Conservation (phyloP, 2,329 filamentous ascomycete genomes). For the Trichoderma guizhouense region DNA sequence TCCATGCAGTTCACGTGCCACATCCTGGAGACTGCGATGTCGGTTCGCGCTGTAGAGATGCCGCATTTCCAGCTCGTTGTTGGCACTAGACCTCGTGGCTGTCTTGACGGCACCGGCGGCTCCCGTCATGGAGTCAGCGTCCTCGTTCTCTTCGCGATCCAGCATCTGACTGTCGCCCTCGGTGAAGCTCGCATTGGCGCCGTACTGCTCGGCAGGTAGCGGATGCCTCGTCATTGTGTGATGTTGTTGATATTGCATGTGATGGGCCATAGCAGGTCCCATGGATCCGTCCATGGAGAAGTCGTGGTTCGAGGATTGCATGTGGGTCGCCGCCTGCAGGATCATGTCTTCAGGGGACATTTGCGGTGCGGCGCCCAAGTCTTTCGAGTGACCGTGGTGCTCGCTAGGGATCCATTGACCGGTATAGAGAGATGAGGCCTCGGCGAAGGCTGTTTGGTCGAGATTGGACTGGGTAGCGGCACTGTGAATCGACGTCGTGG, state of each 20-base stretch:
- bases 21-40: constrained; percentile 64
- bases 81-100: constrained; percentile 65
- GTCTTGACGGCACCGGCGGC: constrained; percentile 50
- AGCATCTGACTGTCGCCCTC: constrained; percentile 59
- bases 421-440: constrained; percentile 44
- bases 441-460: constrained; percentile 45
- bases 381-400: constrained; percentile 43
- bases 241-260: constrained; percentile 44
- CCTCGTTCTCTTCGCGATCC: constrained; percentile 58
- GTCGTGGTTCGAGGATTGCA: constrained; percentile 51
- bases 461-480: constrained; percentile 48
- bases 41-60: constrained; percentile 70
- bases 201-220: constrained; percentile 53
- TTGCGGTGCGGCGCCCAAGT: constrained; percentile 41
- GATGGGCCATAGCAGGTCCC: constrained; percentile 41
- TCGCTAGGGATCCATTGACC: constrained; percentile 50
- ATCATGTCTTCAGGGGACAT: constrained; percentile 60
- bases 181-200: constrained; percentile 51
- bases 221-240: constrained; percentile 45
- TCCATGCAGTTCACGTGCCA: constrained; percentile 71
- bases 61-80: constrained; percentile 77
- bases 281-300: constrained; percentile 48
- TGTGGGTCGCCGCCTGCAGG: constrained; percentile 54
- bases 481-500: constrained; percentile 56
- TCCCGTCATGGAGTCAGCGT: constrained; percentile 50